Evolutionary conservation across 1,139 yeast genomes (phyloP).

Genomic region (Hemisphaericaspora lyxosophila): DNA sequence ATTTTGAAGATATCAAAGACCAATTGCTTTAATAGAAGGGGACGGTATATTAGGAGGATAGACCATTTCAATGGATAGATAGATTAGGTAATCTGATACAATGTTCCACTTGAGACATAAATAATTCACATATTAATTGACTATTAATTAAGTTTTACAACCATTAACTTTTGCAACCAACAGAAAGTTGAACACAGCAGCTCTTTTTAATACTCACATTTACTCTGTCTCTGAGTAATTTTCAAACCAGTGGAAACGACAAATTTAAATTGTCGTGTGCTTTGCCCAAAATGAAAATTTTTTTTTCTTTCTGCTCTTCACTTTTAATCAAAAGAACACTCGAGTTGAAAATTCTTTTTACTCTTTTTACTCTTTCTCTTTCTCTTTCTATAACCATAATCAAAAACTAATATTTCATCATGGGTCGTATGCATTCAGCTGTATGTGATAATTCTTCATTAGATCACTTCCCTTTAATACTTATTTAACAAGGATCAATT

Average conservation of each 20-base stretch:
- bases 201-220: no score
- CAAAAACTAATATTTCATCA: conserved; percentile 46
- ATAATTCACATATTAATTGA: no score
- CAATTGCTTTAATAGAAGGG: conserved; percentile 12
- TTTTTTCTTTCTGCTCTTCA: background rate
- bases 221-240: background rate
- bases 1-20: conserved; percentile 50
- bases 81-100: no score
- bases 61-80: no score
- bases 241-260: no score
- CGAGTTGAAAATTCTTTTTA: no score
- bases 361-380: conserved; percentile 11
- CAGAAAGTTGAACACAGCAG: no score
- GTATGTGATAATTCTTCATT: conserved; percentile 47
- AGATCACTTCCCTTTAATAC: background rate
- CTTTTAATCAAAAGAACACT: no score
- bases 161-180: no score
- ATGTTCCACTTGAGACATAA: no score
- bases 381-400: conserved; percentile 12
- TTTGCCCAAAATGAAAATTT: background rate
- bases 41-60: no score
- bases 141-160: no score
- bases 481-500: conserved; percentile 9
- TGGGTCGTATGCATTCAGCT: conserved; percentile 82
- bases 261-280: conserved; percentile 11